phyloP scores from a whole-genome alignment of 345 rosid genomes.

The Pseudoturritis turrita region DNA sequence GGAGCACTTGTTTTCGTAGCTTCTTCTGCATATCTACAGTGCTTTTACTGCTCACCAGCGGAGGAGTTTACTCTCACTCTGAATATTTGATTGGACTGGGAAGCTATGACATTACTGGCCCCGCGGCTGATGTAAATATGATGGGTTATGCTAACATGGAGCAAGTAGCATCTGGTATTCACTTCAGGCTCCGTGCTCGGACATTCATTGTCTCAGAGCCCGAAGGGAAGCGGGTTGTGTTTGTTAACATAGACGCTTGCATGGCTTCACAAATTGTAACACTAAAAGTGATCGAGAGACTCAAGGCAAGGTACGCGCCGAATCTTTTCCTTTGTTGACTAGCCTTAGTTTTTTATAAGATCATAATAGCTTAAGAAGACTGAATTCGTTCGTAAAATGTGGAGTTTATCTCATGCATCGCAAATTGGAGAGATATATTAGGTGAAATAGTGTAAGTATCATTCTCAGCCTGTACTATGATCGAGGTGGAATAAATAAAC shows the following conservation, averaged over 20 bases:
- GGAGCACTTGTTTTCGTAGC: constrained; percentile 15
- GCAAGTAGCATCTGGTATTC: constrained; percentile 79
- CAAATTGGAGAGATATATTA: not conserved
- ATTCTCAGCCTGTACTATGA: not conserved
- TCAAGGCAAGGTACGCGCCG: constrained; percentile 64
- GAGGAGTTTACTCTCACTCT: constrained; percentile 40
- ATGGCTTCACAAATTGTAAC: constrained; percentile 94
- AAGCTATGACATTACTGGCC: constrained; percentile 98
- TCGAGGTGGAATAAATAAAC: not conserved
- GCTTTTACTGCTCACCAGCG: constrained; percentile 29
- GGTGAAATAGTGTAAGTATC: not conserved
- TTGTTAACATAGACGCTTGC: constrained; percentile 94
- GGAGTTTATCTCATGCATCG: not conserved
- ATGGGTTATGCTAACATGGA: constrained; percentile 93
- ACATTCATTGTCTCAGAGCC: constrained; percentile 81
- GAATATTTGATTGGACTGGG: constrained; percentile 83
- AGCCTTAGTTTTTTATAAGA: not conserved
- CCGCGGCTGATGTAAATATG: constrained; percentile 98
- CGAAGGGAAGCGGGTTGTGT: constrained; percentile 62
- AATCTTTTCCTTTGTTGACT: not conserved
- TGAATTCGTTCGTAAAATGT: not conserved
- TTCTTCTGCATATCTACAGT: constrained; percentile 45
- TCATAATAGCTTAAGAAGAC: not conserved
- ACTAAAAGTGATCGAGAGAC: constrained; percentile 81
- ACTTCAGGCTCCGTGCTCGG: constrained; percentile 88